Percentiles rank a stretch among this genome's conserved stretches.
phyloP scores from a whole-genome alignment of 2,329 filamentous ascomycete species.

The Phaeophleospora eucalypticola region DNA sequence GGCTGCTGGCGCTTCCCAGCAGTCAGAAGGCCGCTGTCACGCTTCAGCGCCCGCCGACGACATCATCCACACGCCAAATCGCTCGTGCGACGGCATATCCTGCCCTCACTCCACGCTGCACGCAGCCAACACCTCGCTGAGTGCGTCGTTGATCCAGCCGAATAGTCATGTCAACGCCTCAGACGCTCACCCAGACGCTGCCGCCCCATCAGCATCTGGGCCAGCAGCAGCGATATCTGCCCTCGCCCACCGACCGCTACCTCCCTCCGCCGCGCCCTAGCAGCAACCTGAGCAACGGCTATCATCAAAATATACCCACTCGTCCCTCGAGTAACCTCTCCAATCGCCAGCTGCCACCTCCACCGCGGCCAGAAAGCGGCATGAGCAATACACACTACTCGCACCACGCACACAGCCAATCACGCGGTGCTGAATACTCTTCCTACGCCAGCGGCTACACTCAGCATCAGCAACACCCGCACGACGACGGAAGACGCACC shows the following conservation, averaged over 20 bases:
- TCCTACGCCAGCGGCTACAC: constrained; percentile 21
- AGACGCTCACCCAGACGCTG: constrained; percentile 31
- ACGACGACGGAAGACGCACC: constrained; percentile 28
- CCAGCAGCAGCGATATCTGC: constrained; percentile 29
- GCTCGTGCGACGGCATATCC: neutral
- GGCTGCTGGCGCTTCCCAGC: neutral
- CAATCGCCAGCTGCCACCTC: constrained; percentile 26
- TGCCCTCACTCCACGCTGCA: neutral
- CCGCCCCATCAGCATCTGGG: constrained; percentile 30
- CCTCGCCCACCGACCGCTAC: constrained; percentile 29
- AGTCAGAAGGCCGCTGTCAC: neutral
- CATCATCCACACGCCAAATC: neutral
- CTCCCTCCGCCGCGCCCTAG: constrained; percentile 31
- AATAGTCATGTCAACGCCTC: constrained; percentile 30
- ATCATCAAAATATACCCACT: constrained; percentile 30
- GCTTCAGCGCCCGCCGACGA: neutral
- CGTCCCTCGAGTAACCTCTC: constrained; percentile 32
- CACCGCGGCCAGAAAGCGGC: constrained; percentile 28
- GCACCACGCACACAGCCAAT: constrained; percentile 18
- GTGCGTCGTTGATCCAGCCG: constrained; percentile 2
- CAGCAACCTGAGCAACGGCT: constrained; percentile 31
- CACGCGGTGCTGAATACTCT: constrained; percentile 26
- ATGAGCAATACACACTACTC: constrained; percentile 27
- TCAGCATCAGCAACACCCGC: constrained; percentile 13
- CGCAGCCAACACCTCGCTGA: constrained; percentile 1